phyloP scores from a whole-genome alignment of 176 grass and related monocot species.

The Oryza meridionalis region DNA sequence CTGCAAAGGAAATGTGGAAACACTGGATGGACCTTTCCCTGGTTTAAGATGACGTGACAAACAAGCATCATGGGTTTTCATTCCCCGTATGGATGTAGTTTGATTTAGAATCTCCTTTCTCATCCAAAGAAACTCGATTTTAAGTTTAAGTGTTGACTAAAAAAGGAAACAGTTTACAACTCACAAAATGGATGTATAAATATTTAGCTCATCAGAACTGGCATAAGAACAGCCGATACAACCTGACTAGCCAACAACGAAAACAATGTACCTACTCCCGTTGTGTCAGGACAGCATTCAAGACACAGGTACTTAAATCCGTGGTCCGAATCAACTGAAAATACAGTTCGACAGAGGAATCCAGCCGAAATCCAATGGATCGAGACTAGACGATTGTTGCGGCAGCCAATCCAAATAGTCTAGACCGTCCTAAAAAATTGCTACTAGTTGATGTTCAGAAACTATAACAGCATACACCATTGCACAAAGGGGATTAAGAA shows the following conservation, averaged over 20 bases:
- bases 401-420: not conserved
- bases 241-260: not conserved
- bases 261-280: constrained; percentile 32
- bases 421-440: not conserved
- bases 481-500: not conserved
- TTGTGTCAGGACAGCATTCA: not conserved
- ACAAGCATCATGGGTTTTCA: not conserved
- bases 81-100: not conserved
- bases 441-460: not conserved
- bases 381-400: not conserved
- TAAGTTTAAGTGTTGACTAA: not conserved
- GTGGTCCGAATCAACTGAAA: not conserved
- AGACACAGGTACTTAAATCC: not conserved
- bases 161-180: not conserved
- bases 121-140: not conserved
- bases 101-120: not conserved
- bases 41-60: not conserved
- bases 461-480: not conserved
- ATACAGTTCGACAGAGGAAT: not conserved
- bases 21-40: not conserved
- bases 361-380: not conserved
- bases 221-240: not conserved
- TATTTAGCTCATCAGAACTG: not conserved
- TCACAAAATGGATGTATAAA: not conserved
- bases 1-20: not conserved